Conservation (phyloP, 164 flowering plant species). For the Nymphaea colorata region DNA sequence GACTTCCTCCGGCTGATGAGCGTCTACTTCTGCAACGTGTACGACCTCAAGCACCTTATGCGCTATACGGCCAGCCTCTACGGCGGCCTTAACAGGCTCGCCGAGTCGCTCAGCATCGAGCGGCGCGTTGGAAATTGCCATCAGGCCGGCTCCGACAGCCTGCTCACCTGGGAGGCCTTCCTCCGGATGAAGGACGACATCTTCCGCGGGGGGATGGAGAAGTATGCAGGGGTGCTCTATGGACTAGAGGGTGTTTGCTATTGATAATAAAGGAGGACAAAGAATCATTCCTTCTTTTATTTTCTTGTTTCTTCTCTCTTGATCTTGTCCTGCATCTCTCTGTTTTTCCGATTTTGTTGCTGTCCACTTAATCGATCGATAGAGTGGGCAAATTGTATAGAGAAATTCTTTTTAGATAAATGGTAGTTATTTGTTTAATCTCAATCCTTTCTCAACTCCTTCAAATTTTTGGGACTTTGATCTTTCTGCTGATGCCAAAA, state of each 20-base stretch:
- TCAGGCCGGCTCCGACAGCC: conserved; percentile 60
- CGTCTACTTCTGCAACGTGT: conserved; percentile 32
- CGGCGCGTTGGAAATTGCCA: conserved; percentile 42
- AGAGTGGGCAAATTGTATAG: background rate
- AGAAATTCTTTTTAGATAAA: background rate
- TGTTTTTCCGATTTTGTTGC: background rate
- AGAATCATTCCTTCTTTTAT: too few species aligned
- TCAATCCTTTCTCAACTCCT: background rate
- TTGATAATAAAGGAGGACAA: background rate
- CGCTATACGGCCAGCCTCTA: conserved; percentile 24
- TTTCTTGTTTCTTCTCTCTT: too few species aligned
- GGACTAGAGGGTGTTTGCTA: conserved; percentile 8
- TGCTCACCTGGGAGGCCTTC: conserved; percentile 39
- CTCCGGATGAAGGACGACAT: conserved; percentile 20
- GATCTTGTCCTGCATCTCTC: background rate
- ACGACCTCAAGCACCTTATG: conserved; percentile 44
- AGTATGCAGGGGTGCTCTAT: conserved; percentile 16
- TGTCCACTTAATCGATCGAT: background rate
- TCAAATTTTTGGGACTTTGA: background rate
- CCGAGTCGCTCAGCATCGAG: conserved; percentile 16
- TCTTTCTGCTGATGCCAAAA: background rate
- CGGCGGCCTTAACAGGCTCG: conserved; percentile 39
- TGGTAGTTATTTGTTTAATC: background rate
- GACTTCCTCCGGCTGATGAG: conserved; percentile 24
- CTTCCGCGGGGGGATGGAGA: conserved; percentile 10